These are phyloP conservation scores for Teunomyces panamensis DNA, from an alignment of 805 yeast genomes.

Conservation along the genomic window DNA sequence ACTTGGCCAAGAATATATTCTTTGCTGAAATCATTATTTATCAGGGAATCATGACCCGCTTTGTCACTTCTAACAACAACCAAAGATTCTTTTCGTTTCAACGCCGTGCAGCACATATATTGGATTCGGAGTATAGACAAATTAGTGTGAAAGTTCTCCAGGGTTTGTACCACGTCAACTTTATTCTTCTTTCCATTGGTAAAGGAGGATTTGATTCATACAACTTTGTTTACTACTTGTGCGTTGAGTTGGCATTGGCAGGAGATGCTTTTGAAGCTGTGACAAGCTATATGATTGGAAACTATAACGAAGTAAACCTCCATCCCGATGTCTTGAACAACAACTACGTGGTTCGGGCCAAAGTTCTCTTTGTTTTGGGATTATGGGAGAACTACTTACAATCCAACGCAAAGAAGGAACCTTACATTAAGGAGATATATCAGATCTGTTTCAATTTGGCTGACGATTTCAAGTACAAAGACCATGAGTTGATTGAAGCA, in stretches of 20 bases:
- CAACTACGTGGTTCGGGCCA: conserved; percentile 31
- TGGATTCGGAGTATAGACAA: conserved; percentile 26
- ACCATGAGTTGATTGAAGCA: conserved; percentile 49
- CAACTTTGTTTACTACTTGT: conserved; percentile 54
- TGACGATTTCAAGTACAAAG: conserved; percentile 17
- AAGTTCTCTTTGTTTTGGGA: conserved; percentile 45
- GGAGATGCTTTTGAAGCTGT: conserved; percentile 14
- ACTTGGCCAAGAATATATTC: conserved; percentile 36
- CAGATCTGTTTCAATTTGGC: conserved; percentile 32
- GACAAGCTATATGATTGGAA: conserved; percentile 29
- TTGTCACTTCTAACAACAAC: conserved; percentile 23
- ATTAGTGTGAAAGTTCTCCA: conserved; percentile 33
- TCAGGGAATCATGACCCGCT: conserved; percentile 46
- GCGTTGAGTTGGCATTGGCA: conserved; percentile 40
- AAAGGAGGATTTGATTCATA: conserved; percentile 64
- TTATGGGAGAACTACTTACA: conserved; percentile 46
- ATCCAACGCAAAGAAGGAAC: conserved; percentile 14
- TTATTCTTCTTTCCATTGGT: conserved; percentile 52
- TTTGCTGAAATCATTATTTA: conserved; percentile 50
- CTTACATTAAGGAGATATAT: conserved; percentile 23
- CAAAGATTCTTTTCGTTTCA: conserved; percentile 10
- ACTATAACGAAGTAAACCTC: conserved; percentile 32
- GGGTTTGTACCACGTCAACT: conserved; percentile 43
- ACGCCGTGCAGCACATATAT: conserved; percentile 4
- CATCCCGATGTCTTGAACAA: conserved; percentile 23